Evolutionary conservation across 345 rosid genomes (phyloP).

Genomic region (Moricandia arvensis): DNA sequence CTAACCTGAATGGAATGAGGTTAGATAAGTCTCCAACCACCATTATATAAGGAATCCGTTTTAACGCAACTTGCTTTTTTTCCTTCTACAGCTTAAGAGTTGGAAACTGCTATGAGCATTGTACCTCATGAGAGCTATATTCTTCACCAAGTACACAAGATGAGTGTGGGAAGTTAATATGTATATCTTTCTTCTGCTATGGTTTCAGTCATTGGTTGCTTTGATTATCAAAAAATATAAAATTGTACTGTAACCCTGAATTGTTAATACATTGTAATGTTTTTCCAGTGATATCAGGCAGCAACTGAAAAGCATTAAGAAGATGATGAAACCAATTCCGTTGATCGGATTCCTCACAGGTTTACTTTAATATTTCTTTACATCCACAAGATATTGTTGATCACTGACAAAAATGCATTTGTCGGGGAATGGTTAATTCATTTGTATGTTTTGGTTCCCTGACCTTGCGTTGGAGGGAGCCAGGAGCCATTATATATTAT

Average conservation of each 20-base stretch:
- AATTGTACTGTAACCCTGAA: not conserved
- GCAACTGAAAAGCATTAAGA: constrained; percentile 65
- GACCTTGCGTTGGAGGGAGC: no score
- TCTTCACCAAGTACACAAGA: constrained; percentile 84
- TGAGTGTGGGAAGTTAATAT: not conserved
- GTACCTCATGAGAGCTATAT: constrained; percentile 92
- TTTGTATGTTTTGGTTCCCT: no score
- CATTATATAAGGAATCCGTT: no score
- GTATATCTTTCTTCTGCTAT: not conserved
- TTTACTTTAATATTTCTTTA: constrained; percentile 20
- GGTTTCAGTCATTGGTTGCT: not conserved
- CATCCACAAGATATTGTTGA: not conserved
- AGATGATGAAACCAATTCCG: constrained; percentile 62
- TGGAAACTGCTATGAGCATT: constrained; percentile 49
- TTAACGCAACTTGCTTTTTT: no score
- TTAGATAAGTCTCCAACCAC: no score
- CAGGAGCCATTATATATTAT: not conserved
- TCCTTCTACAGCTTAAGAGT: no score
- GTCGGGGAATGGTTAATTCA: constrained; percentile 3
- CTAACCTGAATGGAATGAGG: no score
- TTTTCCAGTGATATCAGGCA: constrained; percentile 45
- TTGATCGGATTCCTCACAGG: constrained; percentile 74
- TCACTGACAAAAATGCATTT: not conserved
- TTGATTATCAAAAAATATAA: not conserved
- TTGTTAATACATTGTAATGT: not conserved